phyloP scores from a whole-genome alignment of 441 rosid species.

The Populus hybrid region DNA sequence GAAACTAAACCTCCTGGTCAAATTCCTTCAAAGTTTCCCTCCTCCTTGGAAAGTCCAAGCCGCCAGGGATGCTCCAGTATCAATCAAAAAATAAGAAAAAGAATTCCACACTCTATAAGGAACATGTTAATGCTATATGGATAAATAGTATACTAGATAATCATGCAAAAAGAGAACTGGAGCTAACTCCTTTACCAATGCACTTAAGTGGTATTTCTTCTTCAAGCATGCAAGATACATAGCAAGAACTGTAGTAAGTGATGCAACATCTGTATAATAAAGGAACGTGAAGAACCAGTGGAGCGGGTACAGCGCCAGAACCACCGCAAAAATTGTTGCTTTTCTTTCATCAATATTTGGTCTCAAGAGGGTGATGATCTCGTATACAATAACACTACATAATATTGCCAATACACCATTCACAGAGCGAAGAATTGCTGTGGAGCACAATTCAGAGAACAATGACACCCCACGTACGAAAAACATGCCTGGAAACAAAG shows the following conservation, averaged over 20 bases:
- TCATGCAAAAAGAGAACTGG: not conserved
- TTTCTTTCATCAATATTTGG: conserved; percentile 57
- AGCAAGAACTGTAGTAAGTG: conserved; percentile 75
- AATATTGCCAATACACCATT: conserved; percentile 67
- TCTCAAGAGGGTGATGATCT: conserved; percentile 57
- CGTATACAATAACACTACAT: conserved; percentile 69
- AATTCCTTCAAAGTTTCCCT: not conserved
- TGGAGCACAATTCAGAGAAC: conserved; percentile 56
- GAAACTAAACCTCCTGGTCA: not conserved
- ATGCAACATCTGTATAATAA: conserved; percentile 94
- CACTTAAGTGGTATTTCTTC: conserved; percentile 66
- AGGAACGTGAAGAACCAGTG: conserved; percentile 96
- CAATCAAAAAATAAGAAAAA: not conserved
- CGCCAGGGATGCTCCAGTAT: not conserved
- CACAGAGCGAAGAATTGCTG: conserved; percentile 54
- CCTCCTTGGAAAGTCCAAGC: not conserved
- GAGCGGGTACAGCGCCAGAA: conserved; percentile 74
- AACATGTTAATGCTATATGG: not conserved
- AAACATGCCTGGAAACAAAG: conserved; percentile 64
- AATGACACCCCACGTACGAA: conserved; percentile 28
- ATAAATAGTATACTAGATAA: conserved; percentile 2
- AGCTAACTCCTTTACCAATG: conserved; percentile 54
- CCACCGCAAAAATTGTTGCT: conserved; percentile 51
- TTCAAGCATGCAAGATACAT: conserved; percentile 87
- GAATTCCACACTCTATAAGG: not conserved